Base-by-base conservation (phyloP, 2,329 filamentous ascomycete genomes). In the Harringtonia aguacate region DNA sequence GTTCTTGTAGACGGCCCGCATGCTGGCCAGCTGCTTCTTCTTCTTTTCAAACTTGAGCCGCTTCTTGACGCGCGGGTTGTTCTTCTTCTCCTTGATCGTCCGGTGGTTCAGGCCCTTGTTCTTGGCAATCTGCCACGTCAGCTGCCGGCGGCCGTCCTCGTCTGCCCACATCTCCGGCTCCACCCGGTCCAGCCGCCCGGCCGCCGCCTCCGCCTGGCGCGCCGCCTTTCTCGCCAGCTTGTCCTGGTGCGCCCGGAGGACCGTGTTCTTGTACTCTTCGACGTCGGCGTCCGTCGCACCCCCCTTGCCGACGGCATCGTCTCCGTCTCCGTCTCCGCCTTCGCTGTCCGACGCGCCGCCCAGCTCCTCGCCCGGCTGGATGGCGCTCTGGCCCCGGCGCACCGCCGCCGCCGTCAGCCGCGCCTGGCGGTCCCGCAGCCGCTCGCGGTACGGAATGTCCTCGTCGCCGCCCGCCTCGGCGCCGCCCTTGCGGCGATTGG, bases 41-140 rank as follows among this genome's bases (percentile, higher is more conserved):
- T 94, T 95, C 63, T 88, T 84, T 60, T 94, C 88, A 62, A 79
- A 98, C 78, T 87, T 88, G 79, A 87, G 87, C 65, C 87, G 80
- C 83, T 95, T 97, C 83, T 97, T 98, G 52, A 97, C 90, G 61
- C 92, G 75, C 30, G 92, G 89, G 67, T 98, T 98, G 50, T 90
- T 74, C 46, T 88, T 84, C 55, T 94, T 89, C 79, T 98, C 97
- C 74, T 84, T 94, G 37, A 50, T 38, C 41, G 39, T 51, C 35
- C 41, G 39, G 38, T 89, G 87, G 47, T 86, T 81, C 50, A 98
- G 68, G 28, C 92, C 92, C 75, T 95, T 95, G 67, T 98, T 98
- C 78, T 97, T 95, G 68, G 89, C 79, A 58, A 98, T 98, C 53
- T 81, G 77, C 65, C 95, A 97, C 17, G 79, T 86, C 61, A 98